phyloP scores from a whole-genome alignment of 768 basidiomycete species.

The Boletus bicolor region DNA sequence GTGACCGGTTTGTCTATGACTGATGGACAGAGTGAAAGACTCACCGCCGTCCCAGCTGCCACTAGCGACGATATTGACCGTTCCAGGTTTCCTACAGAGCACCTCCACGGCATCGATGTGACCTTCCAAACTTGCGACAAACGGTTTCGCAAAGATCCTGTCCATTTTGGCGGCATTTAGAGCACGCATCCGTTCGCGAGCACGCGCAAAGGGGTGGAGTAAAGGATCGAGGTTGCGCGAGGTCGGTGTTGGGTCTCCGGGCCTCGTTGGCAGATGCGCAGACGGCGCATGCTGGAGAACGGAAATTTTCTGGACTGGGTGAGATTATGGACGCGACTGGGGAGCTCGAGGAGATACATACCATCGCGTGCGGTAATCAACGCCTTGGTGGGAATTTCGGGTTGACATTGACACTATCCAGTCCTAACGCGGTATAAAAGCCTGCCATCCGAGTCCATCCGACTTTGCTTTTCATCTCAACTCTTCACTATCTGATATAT shows the following conservation, averaged over 20 bases:
- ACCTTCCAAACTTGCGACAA: slow-evolving; percentile 85
- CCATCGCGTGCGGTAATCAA: slow-evolving; percentile 14
- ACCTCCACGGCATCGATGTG: slow-evolving; percentile 94
- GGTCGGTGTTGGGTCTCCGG: slow-evolving; percentile 82
- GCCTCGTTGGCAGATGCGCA: slow-evolving; percentile 66
- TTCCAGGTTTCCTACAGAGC: slow-evolving; percentile 66
- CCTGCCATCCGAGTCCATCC: background rate
- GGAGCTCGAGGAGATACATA: slow-evolving; percentile 2
- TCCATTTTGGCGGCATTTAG: slow-evolving; percentile 97
- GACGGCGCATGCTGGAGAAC: slow-evolving; percentile 83
- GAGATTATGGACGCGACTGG: slow-evolving; percentile 1
- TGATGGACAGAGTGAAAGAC: slow-evolving; percentile 26
- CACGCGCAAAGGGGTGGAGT: slow-evolving; percentile 93
- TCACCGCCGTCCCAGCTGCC: slow-evolving; percentile 95
- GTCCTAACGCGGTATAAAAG: background rate
- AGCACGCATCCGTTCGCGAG: slow-evolving; percentile 90
- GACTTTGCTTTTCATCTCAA: background rate
- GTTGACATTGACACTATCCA: background rate
- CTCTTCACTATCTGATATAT: background rate
- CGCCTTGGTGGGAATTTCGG: slow-evolving; percentile 1
- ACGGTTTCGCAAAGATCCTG: slow-evolving; percentile 96
- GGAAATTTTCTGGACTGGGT: slow-evolving; percentile 65
- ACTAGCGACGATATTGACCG: slow-evolving; percentile 78
- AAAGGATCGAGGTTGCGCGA: slow-evolving; percentile 91
- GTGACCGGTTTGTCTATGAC: background rate